A percentile compares a stretch with the other conserved stretches of the same genome.
These are phyloP conservation scores for Colletotrichum eleusines DNA, from an alignment of 2,329 filamentous ascomycete genomes.

Conservation along the genomic window DNA sequence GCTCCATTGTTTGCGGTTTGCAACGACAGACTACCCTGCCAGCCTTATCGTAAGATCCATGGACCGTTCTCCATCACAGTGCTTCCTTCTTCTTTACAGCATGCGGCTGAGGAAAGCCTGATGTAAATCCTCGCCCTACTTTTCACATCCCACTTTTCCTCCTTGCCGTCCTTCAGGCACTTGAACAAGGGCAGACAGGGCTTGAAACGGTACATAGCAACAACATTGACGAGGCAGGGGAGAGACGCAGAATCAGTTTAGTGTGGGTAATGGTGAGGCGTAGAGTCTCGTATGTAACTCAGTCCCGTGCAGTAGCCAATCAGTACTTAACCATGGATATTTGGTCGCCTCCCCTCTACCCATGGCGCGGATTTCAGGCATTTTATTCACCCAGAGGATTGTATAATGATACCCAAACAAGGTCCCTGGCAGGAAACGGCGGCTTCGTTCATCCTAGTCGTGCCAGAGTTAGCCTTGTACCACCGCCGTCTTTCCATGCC, in stretches of 20 bases:
- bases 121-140: not conserved
- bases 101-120: not conserved
- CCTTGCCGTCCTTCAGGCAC: not conserved
- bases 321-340: too few species aligned
- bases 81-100: not conserved
- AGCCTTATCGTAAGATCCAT: slow-evolving; percentile 8
- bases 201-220: too few species aligned
- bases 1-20: not conserved
- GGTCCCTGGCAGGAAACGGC: not conserved
- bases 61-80: rapidly evolving
- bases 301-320: not conserved
- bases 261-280: not conserved
- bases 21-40: not conserved
- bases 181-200: not conserved
- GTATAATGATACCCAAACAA: not conserved
- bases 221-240: not conserved
- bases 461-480: too few species aligned
- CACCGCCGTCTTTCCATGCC: not conserved
- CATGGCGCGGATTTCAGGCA: not conserved
- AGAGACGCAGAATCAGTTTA: not conserved
- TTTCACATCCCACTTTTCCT: not conserved
- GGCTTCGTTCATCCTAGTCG: not conserved
- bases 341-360: not conserved
- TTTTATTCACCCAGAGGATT: not conserved
- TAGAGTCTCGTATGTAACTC: not conserved